Evolutionary conservation across 768 basidiomycete genomes (phyloP).

Genomic region (Naganishia antarctica): DNA sequence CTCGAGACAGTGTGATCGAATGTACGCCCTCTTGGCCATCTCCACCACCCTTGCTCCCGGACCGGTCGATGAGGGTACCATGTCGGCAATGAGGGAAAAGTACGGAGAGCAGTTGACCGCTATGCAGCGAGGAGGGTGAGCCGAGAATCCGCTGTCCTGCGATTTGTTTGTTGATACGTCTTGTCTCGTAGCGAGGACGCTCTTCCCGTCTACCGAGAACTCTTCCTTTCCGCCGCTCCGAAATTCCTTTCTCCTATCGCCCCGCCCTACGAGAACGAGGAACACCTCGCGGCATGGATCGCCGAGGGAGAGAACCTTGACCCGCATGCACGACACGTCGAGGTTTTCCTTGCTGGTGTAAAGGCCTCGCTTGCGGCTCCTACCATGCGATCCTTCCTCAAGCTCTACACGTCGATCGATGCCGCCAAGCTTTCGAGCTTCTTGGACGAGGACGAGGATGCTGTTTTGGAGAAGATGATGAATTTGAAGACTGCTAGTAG

Average conservation of each 20-base stretch:
- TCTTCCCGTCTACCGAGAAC: slow-evolving; percentile 76
- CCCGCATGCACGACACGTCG: slow-evolving; percentile 75
- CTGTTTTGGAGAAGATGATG: slow-evolving; percentile 95
- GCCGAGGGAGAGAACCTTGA: slow-evolving; percentile 55
- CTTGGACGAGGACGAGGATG: slow-evolving; percentile 74
- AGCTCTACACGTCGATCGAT: slow-evolving; percentile 90
- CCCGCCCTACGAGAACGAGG: slow-evolving; percentile 81
- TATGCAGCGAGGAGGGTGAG: slow-evolving; percentile 67
- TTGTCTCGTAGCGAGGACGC: slow-evolving; percentile 54
- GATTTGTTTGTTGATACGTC: too few relatives aligned
- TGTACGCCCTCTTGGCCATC: slow-evolving; percentile 93
- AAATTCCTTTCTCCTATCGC: slow-evolving; percentile 94
- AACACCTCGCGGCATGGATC: slow-evolving; percentile 57
- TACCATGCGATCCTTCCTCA: slow-evolving; percentile 83
- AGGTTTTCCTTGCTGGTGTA: slow-evolving; percentile 77
- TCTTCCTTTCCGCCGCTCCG: slow-evolving; percentile 89
- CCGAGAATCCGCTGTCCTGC: too few relatives aligned
- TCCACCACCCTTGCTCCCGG: slow-evolving; percentile 90
- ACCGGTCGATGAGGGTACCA: slow-evolving; percentile 87
- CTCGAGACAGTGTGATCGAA: slow-evolving; percentile 93
- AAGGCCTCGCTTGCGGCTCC: slow-evolving; percentile 69
- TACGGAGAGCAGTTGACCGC: slow-evolving; percentile 86
- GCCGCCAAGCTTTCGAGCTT: slow-evolving; percentile 87
- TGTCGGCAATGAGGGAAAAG: slow-evolving; percentile 84
- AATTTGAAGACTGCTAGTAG: slow-evolving; percentile 83